These are phyloP conservation scores for Tolypocladium tropicale DNA, from an alignment of 2,329 filamentous ascomycete species.

Conservation along the genomic window DNA sequence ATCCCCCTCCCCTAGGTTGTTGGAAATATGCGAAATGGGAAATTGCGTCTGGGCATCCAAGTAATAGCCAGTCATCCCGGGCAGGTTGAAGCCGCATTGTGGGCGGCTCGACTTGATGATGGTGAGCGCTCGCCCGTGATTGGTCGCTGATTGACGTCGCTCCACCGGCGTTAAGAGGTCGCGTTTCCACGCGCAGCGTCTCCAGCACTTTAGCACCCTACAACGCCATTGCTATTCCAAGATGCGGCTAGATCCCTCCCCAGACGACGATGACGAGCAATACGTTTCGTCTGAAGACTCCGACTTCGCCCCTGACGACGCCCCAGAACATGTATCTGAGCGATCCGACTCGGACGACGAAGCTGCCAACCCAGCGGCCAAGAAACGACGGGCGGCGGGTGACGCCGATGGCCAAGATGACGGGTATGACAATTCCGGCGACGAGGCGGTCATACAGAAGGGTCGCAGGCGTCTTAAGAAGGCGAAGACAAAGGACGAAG, in stretches of 20 bases:
- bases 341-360: slow-evolving; percentile 40
- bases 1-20: no score
- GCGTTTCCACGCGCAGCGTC: neutral
- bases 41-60: neutral
- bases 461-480: slow-evolving; percentile 43
- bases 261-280: slow-evolving; percentile 41
- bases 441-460: slow-evolving; percentile 57
- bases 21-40: no score
- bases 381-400: slow-evolving; percentile 10
- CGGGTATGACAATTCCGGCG: slow-evolving; percentile 59
- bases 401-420: slow-evolving; percentile 26
- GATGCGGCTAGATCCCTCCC: slow-evolving; percentile 32
- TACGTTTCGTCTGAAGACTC: slow-evolving; percentile 66
- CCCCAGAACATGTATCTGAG: slow-evolving; percentile 33
- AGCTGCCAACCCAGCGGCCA: slow-evolving; percentile 14
- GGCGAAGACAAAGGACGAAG: slow-evolving; percentile 26
- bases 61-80: neutral
- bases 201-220: slow-evolving; percentile 21
- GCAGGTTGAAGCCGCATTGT: neutral
- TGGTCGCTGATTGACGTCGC: neutral
- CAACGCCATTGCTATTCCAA: slow-evolving; percentile 20
- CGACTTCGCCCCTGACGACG: slow-evolving; percentile 56
- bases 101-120: neutral
- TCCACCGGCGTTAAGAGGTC: neutral
- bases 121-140: neutral